Conservation (phyloP, 768 basidiomycete species). For the Sutorius australiensis region DNA sequence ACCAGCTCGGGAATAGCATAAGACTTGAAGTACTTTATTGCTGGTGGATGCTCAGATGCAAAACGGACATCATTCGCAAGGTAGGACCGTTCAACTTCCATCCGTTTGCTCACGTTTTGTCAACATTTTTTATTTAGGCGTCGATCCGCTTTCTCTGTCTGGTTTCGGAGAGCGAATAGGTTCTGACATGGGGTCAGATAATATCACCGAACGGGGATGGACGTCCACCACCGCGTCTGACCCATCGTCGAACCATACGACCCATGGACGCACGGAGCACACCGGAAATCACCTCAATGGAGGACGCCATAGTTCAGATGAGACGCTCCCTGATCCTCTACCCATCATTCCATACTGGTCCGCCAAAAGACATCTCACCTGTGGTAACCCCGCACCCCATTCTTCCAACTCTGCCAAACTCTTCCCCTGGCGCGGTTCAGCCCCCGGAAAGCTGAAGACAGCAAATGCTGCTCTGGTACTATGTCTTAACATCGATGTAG, state of each 20-base stretch:
- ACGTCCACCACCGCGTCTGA: conserved; percentile 47
- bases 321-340: conserved; percentile 42
- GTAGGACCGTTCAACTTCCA: conserved; percentile 13
- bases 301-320: conserved; percentile 43
- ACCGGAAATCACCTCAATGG: conserved; percentile 33
- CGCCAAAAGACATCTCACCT: conserved; percentile 86
- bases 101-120: neutral
- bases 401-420: conserved; percentile 63
- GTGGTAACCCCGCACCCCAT: conserved; percentile 77
- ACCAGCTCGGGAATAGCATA: neutral
- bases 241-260: conserved; percentile 41
- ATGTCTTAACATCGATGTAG: conserved; percentile 95
- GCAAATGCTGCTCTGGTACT: conserved; percentile 84
- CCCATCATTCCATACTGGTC: conserved; percentile 80
- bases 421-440: conserved; percentile 74
- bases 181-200: conserved; percentile 45
- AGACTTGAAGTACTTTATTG: neutral
- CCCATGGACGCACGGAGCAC: conserved; percentile 26
- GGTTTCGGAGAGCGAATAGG: conserved; percentile 15
- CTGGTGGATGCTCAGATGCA: conserved; percentile 21
- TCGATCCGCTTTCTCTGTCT: conserved; percentile 13
- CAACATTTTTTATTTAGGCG: conserved; percentile 13
- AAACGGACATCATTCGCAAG: conserved; percentile 26
- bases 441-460: conserved; percentile 86
- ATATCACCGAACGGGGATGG: conserved; percentile 51